These are phyloP conservation scores for Piper betle DNA, from an alignment of 164 flowering plant species.

Conservation along the genomic window DNA sequence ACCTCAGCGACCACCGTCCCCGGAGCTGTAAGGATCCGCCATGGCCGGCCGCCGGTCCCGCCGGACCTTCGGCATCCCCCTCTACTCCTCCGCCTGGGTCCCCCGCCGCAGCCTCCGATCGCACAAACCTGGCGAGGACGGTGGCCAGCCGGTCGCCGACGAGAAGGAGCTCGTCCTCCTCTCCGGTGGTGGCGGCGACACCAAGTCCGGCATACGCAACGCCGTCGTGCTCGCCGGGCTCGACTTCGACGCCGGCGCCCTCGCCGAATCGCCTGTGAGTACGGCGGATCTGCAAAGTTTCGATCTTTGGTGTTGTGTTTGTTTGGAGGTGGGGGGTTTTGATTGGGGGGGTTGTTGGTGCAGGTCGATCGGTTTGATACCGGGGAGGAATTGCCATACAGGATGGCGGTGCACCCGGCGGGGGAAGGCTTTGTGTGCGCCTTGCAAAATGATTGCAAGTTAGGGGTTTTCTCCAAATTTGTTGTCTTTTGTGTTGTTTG, in stretches of 20 bases:
- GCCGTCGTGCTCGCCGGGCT: constrained; percentile 46
- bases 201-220: constrained; percentile 72
- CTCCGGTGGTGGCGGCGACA: constrained; percentile 95
- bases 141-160: constrained; percentile 3
- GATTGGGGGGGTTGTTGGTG: not conserved
- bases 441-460: constrained; percentile 50
- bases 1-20: no score
- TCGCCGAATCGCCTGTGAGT: constrained; percentile 59
- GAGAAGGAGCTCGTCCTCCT: constrained; percentile 32
- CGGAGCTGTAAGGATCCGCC: no score
- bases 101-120: constrained; percentile 8
- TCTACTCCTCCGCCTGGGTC: constrained; percentile 28
- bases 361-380: constrained; percentile 52
- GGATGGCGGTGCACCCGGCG: constrained; percentile 77
- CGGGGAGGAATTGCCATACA: constrained; percentile 66
- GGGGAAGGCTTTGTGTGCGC: constrained; percentile 83
- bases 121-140: constrained; percentile 1
- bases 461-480: not conserved
- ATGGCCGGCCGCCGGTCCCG: constrained; percentile 55
- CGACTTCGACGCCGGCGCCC: constrained; percentile 45
- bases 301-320: not conserved
- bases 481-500: not conserved
- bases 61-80: constrained; percentile 29
- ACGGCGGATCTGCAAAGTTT: not conserved
- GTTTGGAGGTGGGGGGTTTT: not conserved